Percentiles rank a stretch among this genome's conserved stretches.
These are phyloP conservation scores for Solanum aculeatissimum DNA, from an alignment of 305 asterid species.

Conservation along the genomic window DNA sequence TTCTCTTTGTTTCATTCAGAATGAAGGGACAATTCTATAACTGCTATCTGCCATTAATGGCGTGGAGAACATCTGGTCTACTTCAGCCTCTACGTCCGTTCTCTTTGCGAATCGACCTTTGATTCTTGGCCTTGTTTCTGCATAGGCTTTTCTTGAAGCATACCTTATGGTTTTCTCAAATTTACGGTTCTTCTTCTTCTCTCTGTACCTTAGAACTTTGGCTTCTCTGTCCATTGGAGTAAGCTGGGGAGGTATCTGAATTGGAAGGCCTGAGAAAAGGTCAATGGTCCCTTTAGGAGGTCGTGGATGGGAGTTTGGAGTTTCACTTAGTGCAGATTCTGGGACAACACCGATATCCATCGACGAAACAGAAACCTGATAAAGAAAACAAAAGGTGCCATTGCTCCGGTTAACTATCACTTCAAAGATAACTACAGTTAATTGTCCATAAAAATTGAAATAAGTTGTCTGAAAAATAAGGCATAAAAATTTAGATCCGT, in stretches of 20 bases:
- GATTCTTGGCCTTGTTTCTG: slow-evolving; percentile 68
- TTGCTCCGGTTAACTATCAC: background rate
- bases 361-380: slow-evolving; percentile 53
- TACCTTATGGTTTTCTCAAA: slow-evolving; percentile 74
- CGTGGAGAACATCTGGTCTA: slow-evolving; percentile 37
- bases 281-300: slow-evolving; percentile 53
- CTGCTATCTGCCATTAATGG: slow-evolving; percentile 23
- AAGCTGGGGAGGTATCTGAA: slow-evolving; percentile 35
- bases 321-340: slow-evolving; percentile 35
- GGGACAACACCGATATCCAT: slow-evolving; percentile 66
- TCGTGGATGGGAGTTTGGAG: slow-evolving; percentile 29
- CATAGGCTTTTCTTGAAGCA: slow-evolving; percentile 78
- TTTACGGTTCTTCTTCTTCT: slow-evolving; percentile 56
- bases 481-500: background rate
- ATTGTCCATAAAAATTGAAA: background rate
- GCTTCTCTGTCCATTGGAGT: slow-evolving; percentile 48
- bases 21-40: slow-evolving; percentile 52
- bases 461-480: background rate
- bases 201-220: slow-evolving; percentile 45
- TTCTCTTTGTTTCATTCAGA: slow-evolving; percentile 9
- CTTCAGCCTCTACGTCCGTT: slow-evolving; percentile 28
- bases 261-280: slow-evolving; percentile 31
- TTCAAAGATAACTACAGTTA: background rate
- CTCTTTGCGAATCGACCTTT: slow-evolving; percentile 63
- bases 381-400: background rate